Evolutionary conservation across 257 asterid species (phyloP).

Genomic region (Nemophila menziesii): DNA sequence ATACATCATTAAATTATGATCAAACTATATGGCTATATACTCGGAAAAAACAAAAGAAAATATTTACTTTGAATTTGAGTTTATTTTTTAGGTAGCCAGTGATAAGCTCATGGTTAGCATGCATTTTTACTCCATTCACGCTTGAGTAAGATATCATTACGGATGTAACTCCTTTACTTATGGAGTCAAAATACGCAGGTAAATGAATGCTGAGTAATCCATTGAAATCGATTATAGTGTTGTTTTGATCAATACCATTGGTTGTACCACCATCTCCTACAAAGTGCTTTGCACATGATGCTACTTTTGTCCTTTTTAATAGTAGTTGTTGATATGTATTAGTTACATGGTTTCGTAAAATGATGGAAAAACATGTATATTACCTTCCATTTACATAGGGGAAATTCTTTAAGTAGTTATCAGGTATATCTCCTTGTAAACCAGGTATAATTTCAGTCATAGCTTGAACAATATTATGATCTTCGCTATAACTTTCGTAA

Average conservation of each 20-base stretch:
- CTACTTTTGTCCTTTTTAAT: slow-evolving; percentile 46
- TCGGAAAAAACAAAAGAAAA: background rate
- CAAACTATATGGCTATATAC: background rate
- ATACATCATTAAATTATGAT: background rate
- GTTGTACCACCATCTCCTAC: slow-evolving; percentile 79
- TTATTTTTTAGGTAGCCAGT: slow-evolving; percentile 52
- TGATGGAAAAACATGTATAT: background rate
- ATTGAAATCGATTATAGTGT: slow-evolving; percentile 31
- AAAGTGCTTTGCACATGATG: slow-evolving; percentile 59
- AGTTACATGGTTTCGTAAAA: background rate
- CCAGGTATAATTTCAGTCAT: slow-evolving; percentile 92
- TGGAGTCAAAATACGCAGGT: slow-evolving; percentile 53
- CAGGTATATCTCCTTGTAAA: slow-evolving; percentile 74
- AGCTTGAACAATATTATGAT: slow-evolving; percentile 52
- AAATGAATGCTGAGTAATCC: slow-evolving; percentile 51
- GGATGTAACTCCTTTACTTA: slow-evolving; percentile 56
- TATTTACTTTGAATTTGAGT: slow-evolving; percentile 47
- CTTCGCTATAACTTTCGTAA: slow-evolving; percentile 88
- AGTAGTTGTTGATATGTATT: background rate
- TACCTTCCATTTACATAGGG: slow-evolving; percentile 77
- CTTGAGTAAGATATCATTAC: slow-evolving; percentile 69
- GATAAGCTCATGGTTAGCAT: slow-evolving; percentile 43
- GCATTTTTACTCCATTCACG: slow-evolving; percentile 70
- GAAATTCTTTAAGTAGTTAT: slow-evolving; percentile 34
- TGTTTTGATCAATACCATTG: slow-evolving; percentile 46